Evolutionary conservation across 2,329 filamentous ascomycete species (phyloP).

Genomic region (Fusarium irregulare): DNA sequence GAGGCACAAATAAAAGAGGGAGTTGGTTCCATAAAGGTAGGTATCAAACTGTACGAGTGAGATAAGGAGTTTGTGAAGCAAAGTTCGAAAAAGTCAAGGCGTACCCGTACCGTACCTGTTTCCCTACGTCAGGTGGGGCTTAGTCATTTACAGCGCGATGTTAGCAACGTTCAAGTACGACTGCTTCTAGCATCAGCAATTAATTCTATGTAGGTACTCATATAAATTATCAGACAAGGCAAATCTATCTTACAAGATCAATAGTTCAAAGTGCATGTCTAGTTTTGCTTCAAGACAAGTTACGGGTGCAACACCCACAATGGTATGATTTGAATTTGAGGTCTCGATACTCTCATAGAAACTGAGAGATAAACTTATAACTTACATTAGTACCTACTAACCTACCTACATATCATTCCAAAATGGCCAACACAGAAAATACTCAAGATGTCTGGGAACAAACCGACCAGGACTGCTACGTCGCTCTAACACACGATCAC

Average conservation of each 20-base stretch:
- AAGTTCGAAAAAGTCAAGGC: constrained; percentile 4
- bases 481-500: constrained; percentile 72
- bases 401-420: background rate
- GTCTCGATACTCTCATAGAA: background rate
- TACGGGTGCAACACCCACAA: background rate
- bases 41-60: background rate
- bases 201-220: background rate
- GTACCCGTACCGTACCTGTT: background rate
- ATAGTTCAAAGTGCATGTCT: background rate
- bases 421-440: constrained; percentile 29
- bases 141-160: constrained; percentile 22
- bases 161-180: background rate
- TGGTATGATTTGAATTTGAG: background rate
- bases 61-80: constrained; percentile 1
- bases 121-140: constrained; percentile 19
- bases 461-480: constrained; percentile 67
- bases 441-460: constrained; percentile 53
- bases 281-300: background rate
- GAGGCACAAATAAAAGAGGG: background rate
- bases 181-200: background rate
- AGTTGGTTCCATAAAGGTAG: background rate
- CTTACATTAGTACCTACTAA: background rate
- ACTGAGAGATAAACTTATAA: constrained; percentile 1
- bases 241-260: background rate
- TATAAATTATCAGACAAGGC: background rate